Evolutionary conservation across 192 early-diverging fungal species (phyloP), one percentile per base, ranked within the genome.

Genomic region (Coemansia sp.): DNA sequence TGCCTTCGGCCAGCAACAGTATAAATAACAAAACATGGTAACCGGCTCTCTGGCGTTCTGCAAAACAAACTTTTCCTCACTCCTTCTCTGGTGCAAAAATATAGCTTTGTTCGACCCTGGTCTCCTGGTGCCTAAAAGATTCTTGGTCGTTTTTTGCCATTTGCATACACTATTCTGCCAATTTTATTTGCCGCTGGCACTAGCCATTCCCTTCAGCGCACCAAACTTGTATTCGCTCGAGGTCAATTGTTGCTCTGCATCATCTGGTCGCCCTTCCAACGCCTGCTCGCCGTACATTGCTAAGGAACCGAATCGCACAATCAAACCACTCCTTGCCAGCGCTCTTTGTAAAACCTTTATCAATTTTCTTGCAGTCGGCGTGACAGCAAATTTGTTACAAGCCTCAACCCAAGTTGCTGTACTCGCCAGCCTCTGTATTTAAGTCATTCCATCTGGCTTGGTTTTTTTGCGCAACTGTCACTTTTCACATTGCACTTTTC

Each of bases 381-480:
- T 45, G 41, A 12, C 11, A 45, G 41, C 41, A 45, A 45, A 49
- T 19, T 49, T 49, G 19, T 49, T 49, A 45, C 48, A 49, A 49
- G 17, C 48, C 48, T 17, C 19, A 19, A 8, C 4, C 4, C 2
- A n/a, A 49, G 48, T 19, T 21, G 48, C 48, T 8, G 8, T 2
- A n/a, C n/a, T 21, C 7, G 48, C 48, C n/a, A 17, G 48, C 48
- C n/a, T 17, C 15, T 17, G 48, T 49, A 49, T 49, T 49, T 49
- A 49, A 49, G 19, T 19, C 19, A 8, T 9, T 19, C 48, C 48
- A 19, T 19, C 48, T 3, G 48, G 48, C 48, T 8, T 21, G 19
- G 17, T 49, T 3, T 21, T 21, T n/a, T 19, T 49, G 4, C 8
- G 7, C 48, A 21, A 49, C 19, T 19, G 15, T 45, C 41, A 45